Evolutionary conservation across 2,329 filamentous ascomycete genomes (phyloP).

Genomic region (Myriosclerotinia duriaeana): DNA sequence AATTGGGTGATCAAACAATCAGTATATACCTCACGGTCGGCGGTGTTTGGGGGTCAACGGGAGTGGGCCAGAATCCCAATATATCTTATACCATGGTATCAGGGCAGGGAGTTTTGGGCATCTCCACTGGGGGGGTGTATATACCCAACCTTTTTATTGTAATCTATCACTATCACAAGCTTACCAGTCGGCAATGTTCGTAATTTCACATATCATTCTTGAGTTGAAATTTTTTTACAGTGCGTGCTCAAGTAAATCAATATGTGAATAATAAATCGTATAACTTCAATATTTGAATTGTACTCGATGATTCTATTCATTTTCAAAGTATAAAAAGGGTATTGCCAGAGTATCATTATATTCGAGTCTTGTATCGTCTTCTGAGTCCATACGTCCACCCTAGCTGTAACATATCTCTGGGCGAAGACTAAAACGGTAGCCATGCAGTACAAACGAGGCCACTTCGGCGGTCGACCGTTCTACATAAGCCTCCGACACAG

Average conservation of each 20-base stretch:
- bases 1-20: slow-evolving; percentile 7
- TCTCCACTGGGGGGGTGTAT: not conserved
- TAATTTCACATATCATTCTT: slow-evolving; percentile 9
- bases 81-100: slow-evolving; percentile 14
- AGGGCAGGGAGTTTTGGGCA: slow-evolving; percentile 10
- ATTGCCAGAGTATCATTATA: no score
- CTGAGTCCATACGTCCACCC: no score
- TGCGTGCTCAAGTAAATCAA: not conserved
- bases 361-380: no score
- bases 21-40: slow-evolving; percentile 11
- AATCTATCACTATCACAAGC: slow-evolving; percentile 19
- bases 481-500: not conserved
- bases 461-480: slow-evolving; percentile 7
- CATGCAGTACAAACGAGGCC: slow-evolving; percentile 20
- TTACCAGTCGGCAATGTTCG: slow-evolving; percentile 9
- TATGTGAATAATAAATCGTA: no score
- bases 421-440: not conserved
- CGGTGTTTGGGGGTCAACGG: slow-evolving; percentile 11
- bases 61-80: slow-evolving; percentile 11
- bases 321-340: no score
- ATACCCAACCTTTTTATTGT: slow-evolving; percentile 12
- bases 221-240: not conserved
- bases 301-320: no score
- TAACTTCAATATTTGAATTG: no score
- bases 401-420: not conserved